Evolutionary conservation across 2,329 filamentous ascomycete species (phyloP), one percentile per base, ranked within the genome.

Genomic region (Neurospora sp.): DNA sequence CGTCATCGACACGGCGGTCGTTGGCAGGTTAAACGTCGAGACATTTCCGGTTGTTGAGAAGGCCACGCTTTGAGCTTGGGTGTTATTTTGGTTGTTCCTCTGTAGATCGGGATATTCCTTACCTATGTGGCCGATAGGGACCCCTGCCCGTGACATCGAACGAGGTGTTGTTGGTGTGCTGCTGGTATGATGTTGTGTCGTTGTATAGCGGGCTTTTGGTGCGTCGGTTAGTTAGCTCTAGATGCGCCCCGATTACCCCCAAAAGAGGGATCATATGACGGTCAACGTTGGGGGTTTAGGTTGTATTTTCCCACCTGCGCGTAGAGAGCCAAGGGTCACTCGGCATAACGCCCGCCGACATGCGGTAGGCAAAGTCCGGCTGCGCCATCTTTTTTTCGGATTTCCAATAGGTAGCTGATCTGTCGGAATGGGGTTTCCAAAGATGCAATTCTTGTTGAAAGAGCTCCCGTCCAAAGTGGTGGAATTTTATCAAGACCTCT

Each of bases 291-390:
- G 70, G 66, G 68, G 62, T 74, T 69, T 68, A 73, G 72, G 69
- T 69, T 72, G 36, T 71, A 72, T 75, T 71, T 77, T 79, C 84
- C 82, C 82, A 87, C 85, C 84, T 87, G 79, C 82, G 84, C 74
- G 82, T 79, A 73, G 83, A 77, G 73, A 82, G 81, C 85, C 85
- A 86, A 70, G 83, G 81, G 74, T 83, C 81, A 78, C 81, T 82
- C 72, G 83, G 78, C 78, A 81, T 80, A 76, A 28, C 28, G 28
- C 79, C 79, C 75, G 83, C 77, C 74, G 83, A 76, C 73, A 78
- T 80, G 76, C 81, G 82, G 78, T 85, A 85, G 72, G 81, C 79
- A 80, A 83, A 80, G 69, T 84, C 82, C 76, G 82, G 80, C 73
- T 83, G 82, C 66, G 82, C 80, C 82, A 84, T 83, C 73, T 81